Conservation (phyloP, 2,329 filamentous ascomycete species). For the Aureobasidium sp. region DNA sequence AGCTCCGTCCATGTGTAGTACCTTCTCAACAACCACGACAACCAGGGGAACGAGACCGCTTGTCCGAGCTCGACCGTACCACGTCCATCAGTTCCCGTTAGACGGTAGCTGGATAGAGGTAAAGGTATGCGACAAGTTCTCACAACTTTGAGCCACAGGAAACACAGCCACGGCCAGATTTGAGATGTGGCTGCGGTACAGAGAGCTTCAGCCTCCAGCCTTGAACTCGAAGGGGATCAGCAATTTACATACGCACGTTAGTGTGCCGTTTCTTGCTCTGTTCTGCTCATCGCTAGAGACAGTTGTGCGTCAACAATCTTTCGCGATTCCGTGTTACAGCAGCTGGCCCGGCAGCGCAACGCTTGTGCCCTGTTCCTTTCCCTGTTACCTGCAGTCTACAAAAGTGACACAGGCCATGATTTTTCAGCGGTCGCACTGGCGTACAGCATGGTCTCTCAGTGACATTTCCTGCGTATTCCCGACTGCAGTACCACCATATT, state of each 20-base stretch:
- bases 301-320: conserved; percentile 8
- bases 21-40: background rate
- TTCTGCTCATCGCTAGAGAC: background rate
- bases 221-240: background rate
- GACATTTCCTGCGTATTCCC: background rate
- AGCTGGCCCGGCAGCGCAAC: background rate
- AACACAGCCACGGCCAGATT: background rate
- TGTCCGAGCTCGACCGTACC: background rate
- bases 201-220: background rate
- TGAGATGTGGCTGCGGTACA: background rate
- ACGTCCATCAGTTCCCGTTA: background rate
- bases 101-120: background rate
- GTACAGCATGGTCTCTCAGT: background rate
- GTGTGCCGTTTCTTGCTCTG: background rate
- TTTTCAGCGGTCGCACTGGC: background rate
- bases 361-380: background rate
- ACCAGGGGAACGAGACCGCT: background rate
- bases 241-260: background rate
- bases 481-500: background rate
- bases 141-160: background rate
- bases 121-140: background rate
- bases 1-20: background rate
- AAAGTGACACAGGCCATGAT: background rate
- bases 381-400: background rate
- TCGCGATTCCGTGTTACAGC: background rate